Conservation (phyloP, 2,329 filamentous ascomycete species). For the Ophiostoma novo-ulmi region DNA sequence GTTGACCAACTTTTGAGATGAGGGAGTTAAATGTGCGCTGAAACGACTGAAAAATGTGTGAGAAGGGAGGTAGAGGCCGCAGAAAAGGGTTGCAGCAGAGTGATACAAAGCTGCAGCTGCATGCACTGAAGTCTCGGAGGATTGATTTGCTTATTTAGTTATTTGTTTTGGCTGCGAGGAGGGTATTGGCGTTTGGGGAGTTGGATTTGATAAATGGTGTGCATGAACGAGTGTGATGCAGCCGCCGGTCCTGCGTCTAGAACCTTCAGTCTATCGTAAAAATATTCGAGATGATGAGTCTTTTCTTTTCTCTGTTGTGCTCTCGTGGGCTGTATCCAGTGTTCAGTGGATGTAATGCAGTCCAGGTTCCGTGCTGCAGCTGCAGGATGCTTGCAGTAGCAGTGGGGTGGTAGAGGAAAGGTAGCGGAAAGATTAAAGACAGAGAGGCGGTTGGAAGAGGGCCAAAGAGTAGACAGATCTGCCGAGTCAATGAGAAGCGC, state of each 20-base stretch:
- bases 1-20: background rate
- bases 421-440: background rate
- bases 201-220: background rate
- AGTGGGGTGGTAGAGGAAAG: background rate
- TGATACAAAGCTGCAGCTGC: conserved; percentile 18
- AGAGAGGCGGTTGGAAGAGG: background rate
- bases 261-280: background rate
- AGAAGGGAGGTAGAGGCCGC: background rate
- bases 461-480: conserved; percentile 3
- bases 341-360: conserved; percentile 6
- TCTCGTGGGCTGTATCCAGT: background rate
- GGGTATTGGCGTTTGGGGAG: background rate
- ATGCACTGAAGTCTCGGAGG: conserved; percentile 17
- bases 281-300: background rate
- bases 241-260: conserved; percentile 14
- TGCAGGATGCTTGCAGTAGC: conserved; percentile 4
- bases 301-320: background rate
- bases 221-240: conserved; percentile 23
- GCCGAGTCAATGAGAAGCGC: conserved; percentile 5
- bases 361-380: conserved; percentile 1
- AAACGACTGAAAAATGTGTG: background rate
- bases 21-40: background rate
- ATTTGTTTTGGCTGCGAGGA: too few species aligned
- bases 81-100: conserved; percentile 14
- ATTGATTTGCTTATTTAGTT: background rate